Percentiles rank a stretch among this genome's conserved stretches.
Evolutionary conservation across 2,329 filamentous ascomycete species (phyloP).

Genomic region (Allantophomopsis lycopodina): DNA sequence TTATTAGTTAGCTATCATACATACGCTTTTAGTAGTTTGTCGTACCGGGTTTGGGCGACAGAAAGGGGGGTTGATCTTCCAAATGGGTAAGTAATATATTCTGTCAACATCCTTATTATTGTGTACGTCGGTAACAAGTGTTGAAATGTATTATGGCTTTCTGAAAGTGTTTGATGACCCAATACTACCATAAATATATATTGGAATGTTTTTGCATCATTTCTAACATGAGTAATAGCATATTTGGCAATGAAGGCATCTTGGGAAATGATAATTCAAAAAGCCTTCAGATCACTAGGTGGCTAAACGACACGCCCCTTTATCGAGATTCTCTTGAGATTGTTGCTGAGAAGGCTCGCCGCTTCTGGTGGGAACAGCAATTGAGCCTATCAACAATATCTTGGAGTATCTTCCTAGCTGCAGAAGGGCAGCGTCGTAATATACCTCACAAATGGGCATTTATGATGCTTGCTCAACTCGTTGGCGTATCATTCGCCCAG

Average conservation of each 20-base stretch:
- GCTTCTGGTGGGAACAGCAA: slow-evolving; percentile 51
- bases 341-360: slow-evolving; percentile 35
- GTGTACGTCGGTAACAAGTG: no score
- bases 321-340: slow-evolving; percentile 29
- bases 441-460: slow-evolving; percentile 42
- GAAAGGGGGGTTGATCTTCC: slow-evolving; percentile 24
- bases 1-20: slow-evolving; percentile 27
- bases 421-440: slow-evolving; percentile 42
- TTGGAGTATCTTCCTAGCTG: slow-evolving; percentile 41
- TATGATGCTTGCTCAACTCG: slow-evolving; percentile 41
- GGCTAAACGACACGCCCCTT: slow-evolving; percentile 14
- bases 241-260: slow-evolving; percentile 16
- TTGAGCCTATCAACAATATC: slow-evolving; percentile 37
- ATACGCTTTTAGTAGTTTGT: slow-evolving; percentile 27
- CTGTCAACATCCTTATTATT: not conserved
- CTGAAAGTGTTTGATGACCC: no score
- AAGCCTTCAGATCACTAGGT: slow-evolving; percentile 13
- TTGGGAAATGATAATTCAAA: slow-evolving; percentile 16
- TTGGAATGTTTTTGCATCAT: no score
- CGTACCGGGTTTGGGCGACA: slow-evolving; percentile 35
- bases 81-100: slow-evolving; percentile 15
- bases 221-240: slow-evolving; percentile 9
- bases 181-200: slow-evolving; percentile 5
- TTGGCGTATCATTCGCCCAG: slow-evolving; percentile 46
- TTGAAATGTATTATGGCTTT: no score